A percentile compares a stretch with the other conserved stretches of the same genome.
These are phyloP conservation scores for Lindgomyces ingoldianus DNA, from an alignment of 495 filamentous ascomycete species.

Conservation along the genomic window DNA sequence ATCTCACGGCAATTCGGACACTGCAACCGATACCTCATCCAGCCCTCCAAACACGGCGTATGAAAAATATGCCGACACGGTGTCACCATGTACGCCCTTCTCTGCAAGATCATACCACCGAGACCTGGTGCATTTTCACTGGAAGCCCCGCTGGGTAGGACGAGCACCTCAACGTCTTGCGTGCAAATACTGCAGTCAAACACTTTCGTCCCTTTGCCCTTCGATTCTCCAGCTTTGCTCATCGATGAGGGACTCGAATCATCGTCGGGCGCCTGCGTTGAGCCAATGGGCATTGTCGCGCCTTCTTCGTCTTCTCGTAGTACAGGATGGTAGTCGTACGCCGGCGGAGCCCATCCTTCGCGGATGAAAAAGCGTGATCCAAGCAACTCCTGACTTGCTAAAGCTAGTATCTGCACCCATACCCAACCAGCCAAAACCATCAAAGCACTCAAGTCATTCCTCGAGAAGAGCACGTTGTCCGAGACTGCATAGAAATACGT, in stretches of 20 bases:
- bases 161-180: conserved; percentile 84
- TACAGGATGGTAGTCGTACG: conserved; percentile 94
- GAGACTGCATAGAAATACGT: conserved; percentile 74
- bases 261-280: conserved; percentile 47
- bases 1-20: conserved; percentile 95
- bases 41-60: conserved; percentile 87
- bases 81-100: conserved; percentile 92
- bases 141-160: conserved; percentile 59
- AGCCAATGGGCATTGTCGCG: conserved; percentile 68
- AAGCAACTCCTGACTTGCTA: conserved; percentile 79
- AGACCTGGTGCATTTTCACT: conserved; percentile 50
- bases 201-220: conserved; percentile 57
- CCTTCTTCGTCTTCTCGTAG: conserved; percentile 84
- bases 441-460: conserved; percentile 65
- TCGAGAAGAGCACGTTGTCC: conserved; percentile 79
- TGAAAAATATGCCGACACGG: conserved; percentile 97
- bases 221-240: conserved; percentile 46
- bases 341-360: conserved; percentile 70
- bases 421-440: conserved; percentile 72
- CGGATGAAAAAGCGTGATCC: conserved; percentile 79
- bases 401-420: conserved; percentile 83
- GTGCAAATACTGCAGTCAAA: conserved; percentile 96
- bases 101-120: conserved; percentile 67
- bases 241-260: conserved; percentile 21
- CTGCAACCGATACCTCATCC: conserved; percentile 90